Base-by-base conservation (phyloP, 495 filamentous ascomycete species). In the Neurospora sp. region DNA sequence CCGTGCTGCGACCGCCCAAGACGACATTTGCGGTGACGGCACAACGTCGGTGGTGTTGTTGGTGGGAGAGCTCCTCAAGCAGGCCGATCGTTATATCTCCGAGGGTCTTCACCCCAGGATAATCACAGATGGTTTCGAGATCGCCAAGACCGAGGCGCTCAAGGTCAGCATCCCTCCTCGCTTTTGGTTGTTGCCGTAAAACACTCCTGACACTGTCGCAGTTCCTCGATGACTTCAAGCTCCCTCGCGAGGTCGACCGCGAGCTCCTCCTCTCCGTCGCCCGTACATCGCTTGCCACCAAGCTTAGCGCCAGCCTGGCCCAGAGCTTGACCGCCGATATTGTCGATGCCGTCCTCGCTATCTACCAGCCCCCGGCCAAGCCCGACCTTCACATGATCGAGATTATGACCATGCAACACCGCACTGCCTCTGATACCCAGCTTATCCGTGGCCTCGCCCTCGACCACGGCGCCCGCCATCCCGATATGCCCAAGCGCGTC, bases 371-470 rank as follows among this genome's bases (percentile, higher is more conserved):
- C 37, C 93, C 93, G 38, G 90, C 90, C 75, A 98, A 98, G 84
- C 96, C 96, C 66, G 96, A 99, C 82, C 83, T 99, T 74, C 95
- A 98, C 84, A 99, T 99, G 96, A 87, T 99, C 75, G 96, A 99
- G 83, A 98, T 99, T 76, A 98, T 98, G 96, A 98, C 96, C 80
- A 99, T 99, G 96, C 96, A 98, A 82, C 96, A 99, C 85, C 93
- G 95, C 72, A 92, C 92, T 43, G 95, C 96, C 69, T 92, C 96
- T 13, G 96, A 99, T 81, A 99, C 96, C 36, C 94, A 97, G 78
- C 89, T 99, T 54, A 97, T 99, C 79, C 89, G 91, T 74, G 96
- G 96, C 71, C 87, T 99, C 39, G 96, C 93, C 8, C 85, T 99
- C 73, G 96, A 99, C 74, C 96, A 99, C 82, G 96, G 96, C 76